phyloP scores from a whole-genome alignment of 2,329 filamentous ascomycete species.

The Shiraia sp. region DNA sequence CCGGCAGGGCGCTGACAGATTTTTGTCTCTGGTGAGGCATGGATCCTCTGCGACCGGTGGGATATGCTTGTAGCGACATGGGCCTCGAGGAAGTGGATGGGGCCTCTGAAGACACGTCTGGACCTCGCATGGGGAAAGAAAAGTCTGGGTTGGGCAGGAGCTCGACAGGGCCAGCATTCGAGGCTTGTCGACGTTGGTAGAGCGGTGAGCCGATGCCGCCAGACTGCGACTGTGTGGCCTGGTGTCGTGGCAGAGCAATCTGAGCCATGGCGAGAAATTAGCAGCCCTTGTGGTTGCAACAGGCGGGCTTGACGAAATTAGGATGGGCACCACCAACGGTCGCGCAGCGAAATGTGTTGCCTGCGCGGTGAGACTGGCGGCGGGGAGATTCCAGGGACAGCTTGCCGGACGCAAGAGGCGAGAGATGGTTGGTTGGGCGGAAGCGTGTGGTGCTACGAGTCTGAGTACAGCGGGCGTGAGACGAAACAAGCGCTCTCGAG shows the following conservation, averaged over 20 bases:
- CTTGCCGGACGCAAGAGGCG: slow-evolving; percentile 13
- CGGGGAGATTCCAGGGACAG: slow-evolving; percentile 25
- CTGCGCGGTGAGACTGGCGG: slow-evolving; percentile 22
- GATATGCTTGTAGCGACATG: slow-evolving; percentile 44
- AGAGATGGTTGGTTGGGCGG: slow-evolving; percentile 28
- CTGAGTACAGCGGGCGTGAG: slow-evolving; percentile 37
- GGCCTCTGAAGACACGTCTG: slow-evolving; percentile 33
- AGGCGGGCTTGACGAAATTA: slow-evolving; percentile 34
- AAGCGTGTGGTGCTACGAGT: slow-evolving; percentile 32
- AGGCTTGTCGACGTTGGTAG: slow-evolving; percentile 40
- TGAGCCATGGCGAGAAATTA: slow-evolving; percentile 40
- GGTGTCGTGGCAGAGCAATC: slow-evolving; percentile 46
- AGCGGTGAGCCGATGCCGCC: slow-evolving; percentile 40
- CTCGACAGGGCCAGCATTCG: slow-evolving; percentile 44
- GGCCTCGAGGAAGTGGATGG: slow-evolving; percentile 40
- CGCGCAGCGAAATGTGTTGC: slow-evolving; percentile 23
- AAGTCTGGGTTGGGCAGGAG: slow-evolving; percentile 55
- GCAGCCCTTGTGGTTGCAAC: slow-evolving; percentile 26
- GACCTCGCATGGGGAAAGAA: slow-evolving; percentile 50
- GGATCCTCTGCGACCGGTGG: slow-evolving; percentile 37
- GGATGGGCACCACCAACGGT: slow-evolving; percentile 26
- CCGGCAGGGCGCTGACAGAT: slow-evolving; percentile 50
- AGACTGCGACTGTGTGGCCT: slow-evolving; percentile 44
- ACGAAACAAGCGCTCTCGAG: slow-evolving; percentile 46
- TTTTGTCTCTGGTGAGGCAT: slow-evolving; percentile 44